Evolutionary conservation across 768 basidiomycete genomes (phyloP).

Genomic region (Boletus vinaceobasis): DNA sequence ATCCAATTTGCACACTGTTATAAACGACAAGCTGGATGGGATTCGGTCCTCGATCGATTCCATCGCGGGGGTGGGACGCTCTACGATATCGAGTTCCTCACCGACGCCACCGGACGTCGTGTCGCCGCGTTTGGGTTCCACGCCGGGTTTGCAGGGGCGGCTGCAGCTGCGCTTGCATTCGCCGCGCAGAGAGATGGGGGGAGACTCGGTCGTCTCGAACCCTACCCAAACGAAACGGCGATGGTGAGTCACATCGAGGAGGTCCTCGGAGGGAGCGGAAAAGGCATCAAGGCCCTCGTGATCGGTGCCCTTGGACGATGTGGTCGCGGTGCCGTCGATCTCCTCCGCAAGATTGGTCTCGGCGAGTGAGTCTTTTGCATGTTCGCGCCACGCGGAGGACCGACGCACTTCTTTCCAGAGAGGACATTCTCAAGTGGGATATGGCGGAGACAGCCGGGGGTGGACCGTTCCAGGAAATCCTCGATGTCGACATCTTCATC

Average conservation of each 20-base stretch:
- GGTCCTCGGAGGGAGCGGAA: constrained; percentile 62
- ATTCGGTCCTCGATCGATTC: constrained; percentile 81
- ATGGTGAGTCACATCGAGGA: constrained; percentile 77
- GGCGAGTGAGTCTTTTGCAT: constrained; percentile 57
- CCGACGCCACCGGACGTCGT: constrained; percentile 76
- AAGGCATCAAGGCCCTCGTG: constrained; percentile 81
- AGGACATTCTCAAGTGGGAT: constrained; percentile 97
- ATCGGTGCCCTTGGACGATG: constrained; percentile 96
- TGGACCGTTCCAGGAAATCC: constrained; percentile 92
- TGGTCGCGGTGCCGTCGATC: constrained; percentile 90
- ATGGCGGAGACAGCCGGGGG: constrained; percentile 95
- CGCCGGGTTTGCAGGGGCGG: constrained; percentile 98
- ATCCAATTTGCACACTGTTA: constrained; percentile 99
- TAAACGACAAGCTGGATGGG: constrained; percentile 94
- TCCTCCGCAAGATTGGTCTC: constrained; percentile 95
- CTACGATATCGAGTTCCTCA: constrained; percentile 95
- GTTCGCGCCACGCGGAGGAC: too few species aligned
- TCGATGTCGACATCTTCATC: constrained; percentile 96
- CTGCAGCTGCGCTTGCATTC: constrained; percentile 80
- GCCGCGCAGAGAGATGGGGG: constrained; percentile 62
- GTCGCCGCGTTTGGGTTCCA: constrained; percentile 98
- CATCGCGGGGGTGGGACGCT: constrained; percentile 76
- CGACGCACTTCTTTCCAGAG: constrained; percentile 41
- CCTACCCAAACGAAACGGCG: constrained; percentile 78
- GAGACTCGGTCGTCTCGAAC: constrained; percentile 64